Evolutionary conservation across 2,329 filamentous ascomycete genomes (phyloP), one percentile per base, ranked within the genome.

Genomic region (Penicillium nordicum): DNA sequence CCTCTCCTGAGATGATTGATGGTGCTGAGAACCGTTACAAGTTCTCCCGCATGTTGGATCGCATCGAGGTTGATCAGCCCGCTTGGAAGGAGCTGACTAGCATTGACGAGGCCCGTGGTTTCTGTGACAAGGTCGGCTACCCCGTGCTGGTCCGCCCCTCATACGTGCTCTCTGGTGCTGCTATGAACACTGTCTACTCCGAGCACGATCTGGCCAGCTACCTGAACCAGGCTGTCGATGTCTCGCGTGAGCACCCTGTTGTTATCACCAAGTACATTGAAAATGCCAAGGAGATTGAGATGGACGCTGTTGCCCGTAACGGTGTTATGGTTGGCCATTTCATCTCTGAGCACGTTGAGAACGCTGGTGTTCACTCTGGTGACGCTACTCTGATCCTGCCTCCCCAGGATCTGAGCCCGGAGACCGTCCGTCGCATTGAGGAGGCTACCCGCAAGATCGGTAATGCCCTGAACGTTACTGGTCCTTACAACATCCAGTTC

Each of bases 231-330:
- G 94, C 94, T 52, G 90, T 85, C 7, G 92, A 96, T 63, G 94
- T 99, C 45, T 97, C 94, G 6, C 87, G 90, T 60, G 93, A 97
- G 60, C 90, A 97, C 74, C 94, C 94, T 0, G 94, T 99, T 11
- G 94, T 99, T 59, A 97, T 99, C 70, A 97, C 93, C 59, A 99
- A 99, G 79, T 99, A 97, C 78, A 97, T 99, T 64, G 94, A 99
- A 80, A 94, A 96, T 65, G 94, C 94, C 63, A 97, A 99, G 81
- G 94, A 99, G 75, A 97, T 99, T 62, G 94, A 99, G 77, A 97
- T 99, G 94, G 94, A 99, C 68, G 94, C 94, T 40, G 94, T 99
- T 43, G 94, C 93, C 52, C 88, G 87, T 67, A 88, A 95, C 65
- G 94, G 94, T 70, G 87, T 84, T 53, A 89, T 97, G 76, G 85